phyloP scores from a whole-genome alignment of 371 early-diverging fungal genomes.

The Mortierella sp. region DNA sequence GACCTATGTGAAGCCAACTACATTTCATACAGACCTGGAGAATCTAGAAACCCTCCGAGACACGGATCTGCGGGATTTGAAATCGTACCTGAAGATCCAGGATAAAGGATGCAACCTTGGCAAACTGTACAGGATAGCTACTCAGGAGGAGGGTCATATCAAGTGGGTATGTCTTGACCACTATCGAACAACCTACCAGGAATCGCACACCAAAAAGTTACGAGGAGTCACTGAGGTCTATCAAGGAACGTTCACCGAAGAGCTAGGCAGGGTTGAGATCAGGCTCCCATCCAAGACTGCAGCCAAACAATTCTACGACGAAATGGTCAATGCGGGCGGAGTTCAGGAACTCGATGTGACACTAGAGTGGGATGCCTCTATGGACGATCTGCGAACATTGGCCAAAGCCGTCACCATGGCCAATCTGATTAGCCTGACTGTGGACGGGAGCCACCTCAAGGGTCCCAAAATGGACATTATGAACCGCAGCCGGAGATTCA shows the following conservation, averaged over 20 bases:
- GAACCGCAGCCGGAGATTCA: constrained; percentile 6
- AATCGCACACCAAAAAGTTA: background rate
- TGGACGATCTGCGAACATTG: no score
- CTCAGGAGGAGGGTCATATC: background rate
- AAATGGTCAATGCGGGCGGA: no score
- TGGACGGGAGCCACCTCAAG: background rate
- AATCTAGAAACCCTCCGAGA: background rate
- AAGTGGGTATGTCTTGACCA: constrained; percentile 12
- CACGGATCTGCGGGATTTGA: background rate
- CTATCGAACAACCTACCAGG: background rate
- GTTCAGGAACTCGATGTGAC: no score
- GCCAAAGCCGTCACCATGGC: no score
- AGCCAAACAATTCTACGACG: no score
- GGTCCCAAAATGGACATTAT: constrained; percentile 1
- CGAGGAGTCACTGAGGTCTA: no score
- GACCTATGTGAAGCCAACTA: background rate
- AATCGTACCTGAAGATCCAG: background rate
- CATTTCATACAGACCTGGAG: background rate
- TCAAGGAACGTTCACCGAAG: no score
- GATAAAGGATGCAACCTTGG: background rate
- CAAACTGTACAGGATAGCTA: constrained; percentile 4
- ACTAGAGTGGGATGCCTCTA: no score
- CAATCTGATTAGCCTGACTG: no score
- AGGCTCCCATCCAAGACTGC: no score
- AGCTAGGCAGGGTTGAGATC: no score